Conservation (phyloP, 2,329 filamentous ascomycete genomes). For the Hypoxylon rubiginosum region DNA sequence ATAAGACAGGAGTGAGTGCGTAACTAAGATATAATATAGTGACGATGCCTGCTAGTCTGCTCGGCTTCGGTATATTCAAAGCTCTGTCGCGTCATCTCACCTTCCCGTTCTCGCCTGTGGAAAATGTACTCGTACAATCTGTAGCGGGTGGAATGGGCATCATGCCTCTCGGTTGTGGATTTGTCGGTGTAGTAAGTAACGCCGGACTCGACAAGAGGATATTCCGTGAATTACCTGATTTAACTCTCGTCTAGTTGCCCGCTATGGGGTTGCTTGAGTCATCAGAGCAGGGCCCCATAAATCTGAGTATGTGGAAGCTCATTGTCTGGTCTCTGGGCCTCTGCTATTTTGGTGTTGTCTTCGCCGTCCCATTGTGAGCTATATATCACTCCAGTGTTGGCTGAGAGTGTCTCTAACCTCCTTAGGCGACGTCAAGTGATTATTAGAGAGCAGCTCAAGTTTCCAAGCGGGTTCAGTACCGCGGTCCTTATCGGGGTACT, state of each 20-base stretch:
- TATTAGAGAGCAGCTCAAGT: conserved; percentile 90
- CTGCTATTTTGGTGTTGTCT: conserved; percentile 96
- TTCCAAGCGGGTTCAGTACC: conserved; percentile 95
- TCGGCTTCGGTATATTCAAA: conserved; percentile 95
- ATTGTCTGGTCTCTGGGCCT: conserved; percentile 92
- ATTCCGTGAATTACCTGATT: conserved; percentile 9
- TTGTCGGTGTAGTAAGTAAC: conserved; percentile 81
- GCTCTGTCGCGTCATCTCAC: conserved; percentile 78
- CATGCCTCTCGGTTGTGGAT: conserved; percentile 95
- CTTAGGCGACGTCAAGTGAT: conserved; percentile 85
- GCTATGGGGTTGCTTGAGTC: conserved; percentile 88
- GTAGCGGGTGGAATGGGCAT: conserved; percentile 96
- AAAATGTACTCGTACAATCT: conserved; percentile 96
- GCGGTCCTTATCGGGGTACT: conserved; percentile 92
- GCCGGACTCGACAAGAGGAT: background rate
- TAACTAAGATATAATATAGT: conserved; percentile 54
- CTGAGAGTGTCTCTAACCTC: conserved; percentile 20
- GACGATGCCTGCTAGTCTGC: conserved; percentile 95
- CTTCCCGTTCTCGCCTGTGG: conserved; percentile 90
- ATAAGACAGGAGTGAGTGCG: background rate
- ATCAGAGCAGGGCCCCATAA: conserved; percentile 83
- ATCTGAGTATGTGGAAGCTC: conserved; percentile 79
- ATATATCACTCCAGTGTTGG: background rate
- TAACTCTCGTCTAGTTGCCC: conserved; percentile 70
- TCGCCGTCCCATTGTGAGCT: conserved; percentile 84